These are phyloP conservation scores for Lecanicillium sp. DNA, from an alignment of 2,329 filamentous ascomycete genomes.

Conservation along the genomic window DNA sequence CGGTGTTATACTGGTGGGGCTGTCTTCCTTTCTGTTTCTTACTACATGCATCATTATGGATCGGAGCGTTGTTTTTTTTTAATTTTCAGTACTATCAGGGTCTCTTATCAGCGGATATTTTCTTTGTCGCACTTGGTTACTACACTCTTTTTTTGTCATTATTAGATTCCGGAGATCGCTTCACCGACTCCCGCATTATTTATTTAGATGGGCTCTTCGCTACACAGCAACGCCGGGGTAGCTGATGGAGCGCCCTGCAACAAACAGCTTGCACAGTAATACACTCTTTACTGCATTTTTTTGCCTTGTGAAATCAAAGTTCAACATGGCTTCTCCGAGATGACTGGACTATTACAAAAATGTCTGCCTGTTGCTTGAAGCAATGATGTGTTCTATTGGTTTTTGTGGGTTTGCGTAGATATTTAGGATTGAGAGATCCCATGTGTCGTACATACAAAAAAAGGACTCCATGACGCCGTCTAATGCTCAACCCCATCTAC, in stretches of 20 bases:
- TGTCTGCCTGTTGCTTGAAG: too few relatives aligned
- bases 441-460: conserved; percentile 12
- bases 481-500: conserved; percentile 30
- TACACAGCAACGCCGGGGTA: not conserved
- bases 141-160: conserved; percentile 6
- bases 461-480: conserved; percentile 16
- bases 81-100: conserved; percentile 4
- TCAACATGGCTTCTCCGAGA: too few relatives aligned
- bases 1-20: not conserved
- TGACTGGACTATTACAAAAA: too few relatives aligned
- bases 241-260: not conserved
- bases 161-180: conserved; percentile 9
- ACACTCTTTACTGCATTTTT: too few relatives aligned
- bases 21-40: not conserved
- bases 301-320: too few relatives aligned
- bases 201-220: not conserved
- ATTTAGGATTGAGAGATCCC: conserved; percentile 10
- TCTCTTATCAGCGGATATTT: conserved; percentile 5
- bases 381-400: not conserved
- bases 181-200: not conserved
- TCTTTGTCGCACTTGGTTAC: conserved; percentile 7
- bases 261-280: not conserved
- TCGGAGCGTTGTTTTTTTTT: conserved; percentile 12
- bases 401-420: conserved; percentile 4
- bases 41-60: conserved; percentile 9